Base-by-base conservation (phyloP, 768 basidiomycete species). In the Hortiboletus campestris region DNA sequence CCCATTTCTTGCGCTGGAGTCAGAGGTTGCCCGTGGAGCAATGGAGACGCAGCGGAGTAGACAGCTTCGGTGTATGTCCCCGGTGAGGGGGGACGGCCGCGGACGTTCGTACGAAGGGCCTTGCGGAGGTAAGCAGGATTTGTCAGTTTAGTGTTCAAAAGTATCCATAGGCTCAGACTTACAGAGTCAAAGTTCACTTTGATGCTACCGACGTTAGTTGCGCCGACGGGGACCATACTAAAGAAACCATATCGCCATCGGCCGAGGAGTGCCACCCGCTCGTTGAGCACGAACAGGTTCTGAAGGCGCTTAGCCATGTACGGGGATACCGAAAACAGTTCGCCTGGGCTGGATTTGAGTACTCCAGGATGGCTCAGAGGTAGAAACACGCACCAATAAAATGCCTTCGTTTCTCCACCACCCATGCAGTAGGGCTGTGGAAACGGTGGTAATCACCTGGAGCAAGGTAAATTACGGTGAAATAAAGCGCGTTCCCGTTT, bases 391-490 rank as follows among this genome's bases (percentile, higher is more conserved):
- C 46, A 82, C 94, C 96, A 31, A 94, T 85, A 65, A 99, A 98
- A 71, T 99, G 97, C 39, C 97, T 75, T 57, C 97, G 76, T 67
- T 90, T 89, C 77, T 99, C 95, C 17, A 98, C 96, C 6, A 99
- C 94, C 97, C 97, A 98, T 8, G 91, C 85, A 0, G 94, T 86
- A 1, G 97, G 96, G 48, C 86, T 89, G 72, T 99, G 97, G 82
- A 97, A 99, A 16, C 96, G 84, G 67, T 99, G 96, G 72, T 98
- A 98, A 68, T 99, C 97, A 2, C 97, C 96, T 1, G 97, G 97
- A 1, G 96, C 97, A 52, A 99, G 89, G 75, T 98, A 99, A 56
- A 99, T 89, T 63, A 99, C 97, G 22, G 89, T 76, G 72, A 98
- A 99, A 75, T 85, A 97, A 22, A 98, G 83, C 17, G 85, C 80